A percentile compares a stretch with the other conserved stretches of the same genome.
Evolutionary conservation across 2,329 filamentous ascomycete genomes (phyloP).

Genomic region (Raffaelea albimanens): DNA sequence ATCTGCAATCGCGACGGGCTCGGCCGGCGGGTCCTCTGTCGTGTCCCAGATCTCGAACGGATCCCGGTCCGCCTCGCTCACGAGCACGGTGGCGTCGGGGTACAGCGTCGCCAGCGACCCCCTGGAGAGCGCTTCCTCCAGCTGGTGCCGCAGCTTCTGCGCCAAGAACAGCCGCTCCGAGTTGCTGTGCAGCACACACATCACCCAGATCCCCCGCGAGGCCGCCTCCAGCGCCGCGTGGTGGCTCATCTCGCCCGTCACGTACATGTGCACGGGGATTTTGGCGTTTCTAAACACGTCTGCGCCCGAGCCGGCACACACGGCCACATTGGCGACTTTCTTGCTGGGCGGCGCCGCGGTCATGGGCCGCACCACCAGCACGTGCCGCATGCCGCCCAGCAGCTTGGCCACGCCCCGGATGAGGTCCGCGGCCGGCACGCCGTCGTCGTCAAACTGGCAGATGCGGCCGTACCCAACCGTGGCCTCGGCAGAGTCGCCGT

Average conservation of each 20-base stretch:
- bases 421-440: constrained; percentile 32
- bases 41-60: constrained; percentile 71
- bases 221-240: constrained; percentile 83
- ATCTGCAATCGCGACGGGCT: no score
- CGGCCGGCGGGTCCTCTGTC: constrained; percentile 5
- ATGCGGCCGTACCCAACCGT: constrained; percentile 43
- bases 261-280: constrained; percentile 59
- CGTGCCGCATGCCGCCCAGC: constrained; percentile 53
- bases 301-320: constrained; percentile 84
- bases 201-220: constrained; percentile 72
- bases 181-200: constrained; percentile 87
- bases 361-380: constrained; percentile 26
- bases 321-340: constrained; percentile 62
- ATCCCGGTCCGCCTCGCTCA: constrained; percentile 76
- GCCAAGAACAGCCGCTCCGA: constrained; percentile 78
- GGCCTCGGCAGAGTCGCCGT: not conserved
- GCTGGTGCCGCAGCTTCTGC: constrained; percentile 56
- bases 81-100: constrained; percentile 50
- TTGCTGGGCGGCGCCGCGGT: constrained; percentile 26
- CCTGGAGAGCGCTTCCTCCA: constrained; percentile 48
- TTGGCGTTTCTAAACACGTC: constrained; percentile 60
- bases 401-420: constrained; percentile 50
- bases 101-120: constrained; percentile 20
- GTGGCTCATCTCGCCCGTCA: constrained; percentile 90
- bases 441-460: constrained; percentile 28